Percentiles rank a stretch among this genome's conserved stretches.
Conservation (phyloP, 139 green algal species). For the Nannochloris sp. region DNA sequence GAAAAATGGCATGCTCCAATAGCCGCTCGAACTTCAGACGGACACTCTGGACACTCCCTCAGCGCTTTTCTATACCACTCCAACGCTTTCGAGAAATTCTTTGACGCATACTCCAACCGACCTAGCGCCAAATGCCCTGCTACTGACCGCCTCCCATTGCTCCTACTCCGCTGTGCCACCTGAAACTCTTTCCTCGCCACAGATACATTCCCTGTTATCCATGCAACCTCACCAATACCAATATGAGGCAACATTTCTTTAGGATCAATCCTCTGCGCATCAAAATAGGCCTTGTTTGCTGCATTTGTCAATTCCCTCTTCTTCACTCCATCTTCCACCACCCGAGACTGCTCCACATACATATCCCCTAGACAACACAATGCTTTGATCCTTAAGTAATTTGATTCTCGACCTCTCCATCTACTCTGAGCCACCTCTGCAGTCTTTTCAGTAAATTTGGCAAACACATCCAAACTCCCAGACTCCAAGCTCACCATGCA, state of each 20-base stretch:
- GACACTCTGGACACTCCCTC: conserved; percentile 45
- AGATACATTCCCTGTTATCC: neutral
- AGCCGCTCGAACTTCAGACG: conserved; percentile 73
- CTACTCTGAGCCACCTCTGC: conserved; percentile 18
- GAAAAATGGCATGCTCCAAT: conserved; percentile 63
- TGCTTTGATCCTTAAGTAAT: conserved; percentile 63
- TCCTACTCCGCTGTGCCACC: conserved; percentile 16
- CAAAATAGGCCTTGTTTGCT: conserved; percentile 25
- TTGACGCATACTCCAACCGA: conserved; percentile 39
- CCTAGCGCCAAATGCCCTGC: conserved; percentile 50
- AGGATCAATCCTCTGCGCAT: conserved; percentile 24
- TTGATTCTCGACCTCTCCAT: conserved; percentile 28
- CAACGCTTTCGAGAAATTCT: conserved; percentile 49
- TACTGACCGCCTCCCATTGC: conserved; percentile 51
- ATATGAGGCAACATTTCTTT: conserved; percentile 60
- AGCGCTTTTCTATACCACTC: conserved; percentile 53
- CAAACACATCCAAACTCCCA: conserved; percentile 27
- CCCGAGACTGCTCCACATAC: conserved; percentile 29
- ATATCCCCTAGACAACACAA: conserved; percentile 56
- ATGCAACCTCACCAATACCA: conserved; percentile 37
- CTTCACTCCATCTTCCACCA: conserved; percentile 21
- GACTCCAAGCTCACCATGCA: conserved; percentile 55
- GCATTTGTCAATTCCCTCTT: conserved; percentile 19
- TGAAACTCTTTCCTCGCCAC: conserved; percentile 32
- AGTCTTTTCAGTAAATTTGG: conserved; percentile 27